Base-by-base conservation (phyloP, 305 asterid genomes). In the Fraxinus greggii region DNA sequence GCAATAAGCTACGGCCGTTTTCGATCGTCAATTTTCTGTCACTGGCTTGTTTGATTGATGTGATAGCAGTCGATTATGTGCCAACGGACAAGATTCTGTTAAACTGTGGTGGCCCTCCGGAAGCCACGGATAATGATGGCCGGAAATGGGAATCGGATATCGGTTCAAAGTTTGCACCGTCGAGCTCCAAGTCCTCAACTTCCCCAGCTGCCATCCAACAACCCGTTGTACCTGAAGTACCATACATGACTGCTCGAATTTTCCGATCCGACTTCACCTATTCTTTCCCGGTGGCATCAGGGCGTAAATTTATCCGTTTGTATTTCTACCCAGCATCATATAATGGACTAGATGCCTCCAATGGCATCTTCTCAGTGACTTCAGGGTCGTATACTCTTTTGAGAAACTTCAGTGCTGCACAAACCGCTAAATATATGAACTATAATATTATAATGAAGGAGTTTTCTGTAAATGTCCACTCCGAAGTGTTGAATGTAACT, bases 281-380 rank as follows among this genome's bases (percentile, higher is more conserved):
- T 76, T 88, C 92, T 81, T 93, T 95, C 83, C 98, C 97, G 0
- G 93, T 95, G 67, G 97, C 92, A 2, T 77, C 97, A 0, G 98
- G 98, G 31, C 88, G 98, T 19, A 95, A 93, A 83, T 95, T 95
- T 61, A 79, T 95, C 45, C 96, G 98, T 7, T 78, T 95, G 45
- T 91, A 92, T 84, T 95, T 95, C 94, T 95, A 95, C 28, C 98
- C 97, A 1, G 94, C 90, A 3, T 65, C 95, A 33, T 93, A 93
- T 72, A 87, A 85, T 35, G 86, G 86, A 81, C 90, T 91, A 26
- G 76, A 89, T 72, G 91, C 95, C 51, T 80, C 90, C 19, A 85
- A 86, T 83, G 95, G 92, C 4, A 29, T 90, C 83, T 95, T 95
- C 84, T 61, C 92, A 0, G 98, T 95, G 29, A 84, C 87, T 26